Evolutionary conservation across 106 monocot genomes (phyloP).

Genomic region (Agapanthus africanus): DNA sequence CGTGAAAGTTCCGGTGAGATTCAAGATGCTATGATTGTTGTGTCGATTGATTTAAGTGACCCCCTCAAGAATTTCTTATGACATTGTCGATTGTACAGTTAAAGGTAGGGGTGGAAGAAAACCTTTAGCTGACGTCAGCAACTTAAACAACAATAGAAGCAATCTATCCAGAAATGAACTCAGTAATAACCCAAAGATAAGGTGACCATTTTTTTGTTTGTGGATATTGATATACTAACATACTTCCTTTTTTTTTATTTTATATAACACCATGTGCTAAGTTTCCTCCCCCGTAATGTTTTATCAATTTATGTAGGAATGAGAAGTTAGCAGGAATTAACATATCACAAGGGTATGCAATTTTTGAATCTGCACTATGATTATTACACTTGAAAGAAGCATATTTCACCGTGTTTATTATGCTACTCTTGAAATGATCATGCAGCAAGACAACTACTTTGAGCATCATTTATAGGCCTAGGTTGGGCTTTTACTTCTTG

Average conservation of each 20-base stretch:
- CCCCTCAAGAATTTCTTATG: not conserved
- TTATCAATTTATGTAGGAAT: no score
- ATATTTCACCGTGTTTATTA: not conserved
- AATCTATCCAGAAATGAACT: not conserved
- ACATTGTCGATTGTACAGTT: not conserved
- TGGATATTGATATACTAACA: no score
- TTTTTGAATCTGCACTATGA: not conserved
- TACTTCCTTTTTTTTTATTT: no score
- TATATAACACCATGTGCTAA: no score
- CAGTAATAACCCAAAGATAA: slow-evolving; percentile 2
- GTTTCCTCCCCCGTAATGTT: no score
- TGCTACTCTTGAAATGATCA: slow-evolving; percentile 5
- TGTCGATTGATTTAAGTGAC: not conserved
- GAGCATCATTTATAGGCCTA: not conserved
- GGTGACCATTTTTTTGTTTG: no score
- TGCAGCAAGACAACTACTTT: slow-evolving; percentile 6
- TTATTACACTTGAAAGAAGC: not conserved
- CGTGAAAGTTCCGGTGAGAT: not conserved
- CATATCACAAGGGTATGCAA: slow-evolving; percentile 3
- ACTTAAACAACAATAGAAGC: slow-evolving; percentile 1
- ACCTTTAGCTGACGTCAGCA: slow-evolving; percentile 20
- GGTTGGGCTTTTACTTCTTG: slow-evolving; percentile 1
- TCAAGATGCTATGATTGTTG: no score
- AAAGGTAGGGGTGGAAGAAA: slow-evolving; percentile 18
- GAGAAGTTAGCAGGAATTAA: slow-evolving; percentile 4